Evolutionary conservation across 1,284 basidiomycete genomes (phyloP).

Genomic region (Trichosporon ovoides): DNA sequence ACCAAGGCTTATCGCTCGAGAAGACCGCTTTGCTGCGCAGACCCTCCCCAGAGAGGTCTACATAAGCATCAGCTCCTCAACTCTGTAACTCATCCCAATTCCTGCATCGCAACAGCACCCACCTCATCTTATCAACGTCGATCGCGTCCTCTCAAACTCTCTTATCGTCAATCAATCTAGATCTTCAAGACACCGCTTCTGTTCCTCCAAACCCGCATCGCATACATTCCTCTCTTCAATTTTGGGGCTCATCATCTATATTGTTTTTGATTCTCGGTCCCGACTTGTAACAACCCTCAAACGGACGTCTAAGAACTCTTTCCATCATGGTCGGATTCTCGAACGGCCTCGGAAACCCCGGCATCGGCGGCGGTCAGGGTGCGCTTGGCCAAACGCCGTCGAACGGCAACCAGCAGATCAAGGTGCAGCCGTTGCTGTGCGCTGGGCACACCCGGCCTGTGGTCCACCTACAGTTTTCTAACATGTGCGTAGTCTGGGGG

Average conservation of each 20-base stretch:
- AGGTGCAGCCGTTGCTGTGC: conserved; percentile 53
- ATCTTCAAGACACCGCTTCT: neutral
- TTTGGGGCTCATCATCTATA: conserved; percentile 3
- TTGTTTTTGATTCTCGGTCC: neutral
- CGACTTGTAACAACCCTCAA: conserved; percentile 3
- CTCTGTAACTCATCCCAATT: neutral
- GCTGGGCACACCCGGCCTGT: conserved; percentile 66
- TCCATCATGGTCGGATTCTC: conserved; percentile 19
- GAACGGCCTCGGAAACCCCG: conserved; percentile 23
- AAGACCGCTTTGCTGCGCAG: neutral
- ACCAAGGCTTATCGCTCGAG: neutral
- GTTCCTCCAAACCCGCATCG: neutral
- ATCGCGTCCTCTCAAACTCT: neutral
- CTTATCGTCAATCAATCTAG: neutral
- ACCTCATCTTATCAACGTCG: neutral
- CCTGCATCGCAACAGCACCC: neutral
- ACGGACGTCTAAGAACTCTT: neutral
- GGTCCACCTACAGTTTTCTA: conserved; percentile 87
- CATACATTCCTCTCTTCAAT: neutral
- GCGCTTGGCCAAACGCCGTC: conserved; percentile 9
- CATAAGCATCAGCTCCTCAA: conserved; percentile 2
- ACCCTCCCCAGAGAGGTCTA: neutral
- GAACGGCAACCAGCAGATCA: conserved; percentile 27
- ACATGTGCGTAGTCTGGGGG: conserved; percentile 51
- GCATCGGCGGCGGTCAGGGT: conserved; percentile 8